Percentiles rank a stretch among this genome's conserved stretches.
These are phyloP conservation scores for Phaeoacremonium minimum DNA, from an alignment of 2,329 filamentous ascomycete genomes.

Conservation along the genomic window DNA sequence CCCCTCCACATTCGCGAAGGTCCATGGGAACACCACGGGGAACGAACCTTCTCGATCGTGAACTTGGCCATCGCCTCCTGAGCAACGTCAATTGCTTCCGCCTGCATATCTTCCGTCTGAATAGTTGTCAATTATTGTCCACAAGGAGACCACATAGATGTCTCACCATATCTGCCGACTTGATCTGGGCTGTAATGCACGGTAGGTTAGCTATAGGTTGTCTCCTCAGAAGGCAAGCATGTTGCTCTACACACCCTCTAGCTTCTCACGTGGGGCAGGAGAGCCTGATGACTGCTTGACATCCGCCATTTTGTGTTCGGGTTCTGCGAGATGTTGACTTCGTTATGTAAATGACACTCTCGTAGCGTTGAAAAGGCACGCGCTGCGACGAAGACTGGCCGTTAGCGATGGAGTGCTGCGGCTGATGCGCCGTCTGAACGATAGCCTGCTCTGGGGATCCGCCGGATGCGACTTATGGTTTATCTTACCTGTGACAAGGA, in stretches of 20 bases:
- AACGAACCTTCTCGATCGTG: conserved; percentile 55
- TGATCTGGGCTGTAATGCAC: conserved; percentile 79
- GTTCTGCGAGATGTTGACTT: too few species aligned
- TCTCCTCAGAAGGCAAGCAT: neutral
- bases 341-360: too few species aligned
- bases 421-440: too few species aligned
- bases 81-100: conserved; percentile 86
- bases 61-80: conserved; percentile 61
- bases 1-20: too few species aligned
- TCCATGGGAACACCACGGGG: neutral
- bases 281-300: conserved; percentile 27
- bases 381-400: too few species aligned
- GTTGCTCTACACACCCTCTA: conserved; percentile 56
- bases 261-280: conserved; percentile 63
- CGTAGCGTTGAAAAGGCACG: too few species aligned
- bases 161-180: conserved; percentile 95
- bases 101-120: conserved; percentile 95
- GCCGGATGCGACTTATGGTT: too few species aligned
- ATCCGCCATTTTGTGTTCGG: conserved; percentile 17
- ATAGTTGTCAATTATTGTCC: conserved; percentile 2
- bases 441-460: too few species aligned
- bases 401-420: too few species aligned
- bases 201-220: conserved; percentile 10
- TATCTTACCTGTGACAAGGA: too few species aligned
- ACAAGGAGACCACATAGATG: neutral